Base-by-base conservation (phyloP, 139 green algal species). In the Tetraselmis striata region DNA sequence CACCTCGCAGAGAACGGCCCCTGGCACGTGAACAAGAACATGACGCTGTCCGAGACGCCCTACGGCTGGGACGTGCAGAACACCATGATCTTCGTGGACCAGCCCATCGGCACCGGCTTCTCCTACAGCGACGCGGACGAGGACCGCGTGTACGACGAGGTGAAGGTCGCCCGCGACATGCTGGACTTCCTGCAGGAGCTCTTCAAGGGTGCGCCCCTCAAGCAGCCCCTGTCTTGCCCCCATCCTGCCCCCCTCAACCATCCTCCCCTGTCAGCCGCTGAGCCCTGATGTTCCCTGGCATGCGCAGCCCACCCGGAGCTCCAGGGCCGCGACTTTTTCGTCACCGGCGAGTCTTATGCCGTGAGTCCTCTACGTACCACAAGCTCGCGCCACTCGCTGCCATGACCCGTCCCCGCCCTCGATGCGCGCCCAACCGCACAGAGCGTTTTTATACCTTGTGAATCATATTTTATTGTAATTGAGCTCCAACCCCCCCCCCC, bases 61-160 rank as follows among this genome's bases (percentile, higher is more conserved):
- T 95, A 93, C 86, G 95, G 94, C 23, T 95, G 92, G 92, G 82
- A 90, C 59, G 79, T 82, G 1, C 79, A 79, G 74, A 58, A 85
- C 79, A 88, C 90, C 77, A 92, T 92, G 77, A 95, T 97, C 76
- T 96, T 92, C 76, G 91, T 98, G n/a, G 95, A 97, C 87, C 95
- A 98, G 87, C 96, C 96, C 30, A 94, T 99, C 59, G 91, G 92
- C 82, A 98, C 95, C 2, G 96, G 96, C 27, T 99, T 97, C 87
- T 95, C 88, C 23, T 98, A 92, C 80, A 93, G 85, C 45, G 29
- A 90, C 11, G 79, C 86, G 27, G 76, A 76, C 23, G 58, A n/a
- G 1, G 87, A 88, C 81, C 77, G 85, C 1, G 81, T 86, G 32
- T 91, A 89, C 84, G 84, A 91, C 76, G 93, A 97, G 84, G 30